Evolutionary conservation across 169 alveolate genomes (phyloP), one percentile per base, ranked within the genome.

Genomic region (Besnoitia besnoiti): DNA sequence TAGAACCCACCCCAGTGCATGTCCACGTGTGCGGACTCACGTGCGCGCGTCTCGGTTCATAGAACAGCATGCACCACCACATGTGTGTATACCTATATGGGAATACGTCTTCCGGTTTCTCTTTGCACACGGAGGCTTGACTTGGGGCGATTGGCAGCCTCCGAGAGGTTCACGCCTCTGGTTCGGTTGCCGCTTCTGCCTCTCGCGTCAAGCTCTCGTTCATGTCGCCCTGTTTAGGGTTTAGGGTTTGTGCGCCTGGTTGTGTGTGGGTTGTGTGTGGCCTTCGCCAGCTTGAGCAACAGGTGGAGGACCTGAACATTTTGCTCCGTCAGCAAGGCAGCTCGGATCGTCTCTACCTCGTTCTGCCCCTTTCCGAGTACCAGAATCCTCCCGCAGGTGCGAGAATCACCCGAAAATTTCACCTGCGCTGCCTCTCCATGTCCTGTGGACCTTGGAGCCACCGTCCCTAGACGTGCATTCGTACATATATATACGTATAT

Each of bases 341-440:
- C 46, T 12, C 62, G 21, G 73, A 47, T 27, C 89, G 89, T 42
- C 24, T 80, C 27, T 47, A 46, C 30, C 40, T 47, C 47, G 89
- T 80, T n/a, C 5, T 80, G 61, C 89, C 89, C 7, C 62, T 80
- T 2, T n/a, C 89, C 10, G 40, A 33, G 49, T 12, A n/a, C 0
- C 33, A 37, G 49, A 80, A 80, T 30, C 89, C 89, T 10, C 46
- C 89, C 30, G 50, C 89, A 47, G 89, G 89, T 80, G 14, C 24
- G 85, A n/a, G n/a, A n/a, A n/a, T n/a, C n/a, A n/a, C n/a, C n/a
- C n/a, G n/a, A n/a, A n/a, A n/a, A n/a, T n/a, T n/a, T n/a, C n/a
- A n/a, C n/a, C n/a, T n/a, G n/a, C n/a, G n/a, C n/a, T n/a, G n/a
- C n/a, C n/a, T n/a, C n/a, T n/a, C n/a, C n/a, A n/a, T n/a, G n/a